Conservation (phyloP, 192 early-diverging fungal species). For the Endogone sp. region DNA sequence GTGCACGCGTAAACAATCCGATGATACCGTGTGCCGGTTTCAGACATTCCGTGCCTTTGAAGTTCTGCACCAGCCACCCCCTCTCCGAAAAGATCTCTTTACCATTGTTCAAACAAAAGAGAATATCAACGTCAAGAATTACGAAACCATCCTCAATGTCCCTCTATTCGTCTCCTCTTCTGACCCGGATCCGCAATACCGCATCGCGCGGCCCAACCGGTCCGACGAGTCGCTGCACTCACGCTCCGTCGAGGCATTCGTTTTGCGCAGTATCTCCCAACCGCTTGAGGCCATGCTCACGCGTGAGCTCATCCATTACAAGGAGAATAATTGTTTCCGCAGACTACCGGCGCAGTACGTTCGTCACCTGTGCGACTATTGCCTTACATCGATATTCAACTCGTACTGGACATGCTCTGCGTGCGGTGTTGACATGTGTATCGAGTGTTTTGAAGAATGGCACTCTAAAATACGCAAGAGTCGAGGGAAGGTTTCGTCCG, state of each 20-base stretch:
- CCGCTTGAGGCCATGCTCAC: background rate
- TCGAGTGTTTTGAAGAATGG: background rate
- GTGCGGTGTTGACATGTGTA: constrained; percentile 2
- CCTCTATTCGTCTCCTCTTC: background rate
- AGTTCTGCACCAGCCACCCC: background rate
- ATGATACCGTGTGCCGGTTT: background rate
- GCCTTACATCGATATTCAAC: background rate
- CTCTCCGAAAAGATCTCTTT: too few species aligned
- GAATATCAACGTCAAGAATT: background rate
- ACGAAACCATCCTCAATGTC: background rate
- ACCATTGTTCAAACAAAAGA: too few species aligned
- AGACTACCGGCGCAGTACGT: background rate
- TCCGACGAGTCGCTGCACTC: background rate
- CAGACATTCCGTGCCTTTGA: background rate
- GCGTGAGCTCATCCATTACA: background rate
- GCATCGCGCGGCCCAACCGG: background rate
- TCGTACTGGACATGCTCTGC: background rate
- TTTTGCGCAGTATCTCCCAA: background rate
- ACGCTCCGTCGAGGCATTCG: background rate
- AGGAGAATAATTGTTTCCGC: background rate
- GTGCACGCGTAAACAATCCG: background rate
- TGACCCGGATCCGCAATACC: background rate
- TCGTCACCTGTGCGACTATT: constrained; percentile 1
- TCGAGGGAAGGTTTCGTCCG: background rate
- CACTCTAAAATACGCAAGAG: background rate